phyloP scores from a whole-genome alignment of 2,329 filamentous ascomycete genomes.

The Fusarium armeniacum region DNA sequence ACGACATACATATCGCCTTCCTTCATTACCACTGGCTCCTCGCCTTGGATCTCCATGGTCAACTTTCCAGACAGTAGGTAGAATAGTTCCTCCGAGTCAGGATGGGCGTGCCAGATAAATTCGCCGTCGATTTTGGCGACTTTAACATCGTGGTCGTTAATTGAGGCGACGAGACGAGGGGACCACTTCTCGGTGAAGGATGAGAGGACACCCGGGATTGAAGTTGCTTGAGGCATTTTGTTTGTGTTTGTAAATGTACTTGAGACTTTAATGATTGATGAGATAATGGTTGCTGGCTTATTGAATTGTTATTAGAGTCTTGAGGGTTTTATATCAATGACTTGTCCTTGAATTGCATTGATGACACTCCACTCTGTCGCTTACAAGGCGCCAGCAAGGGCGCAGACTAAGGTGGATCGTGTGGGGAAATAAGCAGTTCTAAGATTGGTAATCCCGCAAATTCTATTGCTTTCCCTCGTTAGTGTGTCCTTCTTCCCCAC shows the following conservation, averaged over 20 bases:
- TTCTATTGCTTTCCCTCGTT: background rate
- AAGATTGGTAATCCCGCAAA: background rate
- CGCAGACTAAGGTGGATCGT: background rate
- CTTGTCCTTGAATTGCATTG: background rate
- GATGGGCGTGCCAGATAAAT: slow-evolving; percentile 60
- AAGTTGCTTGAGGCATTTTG: slow-evolving; percentile 39
- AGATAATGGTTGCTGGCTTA: rapidly evolving
- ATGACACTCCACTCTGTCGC: slow-evolving; percentile 18
- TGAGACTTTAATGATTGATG: rapidly evolving
- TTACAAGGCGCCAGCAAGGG: slow-evolving; percentile 26
- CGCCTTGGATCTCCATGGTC: slow-evolving; percentile 53
- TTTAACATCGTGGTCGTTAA: slow-evolving; percentile 59
- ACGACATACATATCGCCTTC: slow-evolving; percentile 55
- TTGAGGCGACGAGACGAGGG: slow-evolving; percentile 51
- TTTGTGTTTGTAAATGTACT: background rate
- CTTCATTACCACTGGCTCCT: slow-evolving; percentile 49
- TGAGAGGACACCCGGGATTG: slow-evolving; percentile 48
- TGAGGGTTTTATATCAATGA: background rate
- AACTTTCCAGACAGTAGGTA: slow-evolving; percentile 56
- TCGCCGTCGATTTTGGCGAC: slow-evolving; percentile 57
- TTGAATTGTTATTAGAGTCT: background rate
- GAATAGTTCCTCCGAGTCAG: slow-evolving; percentile 59
- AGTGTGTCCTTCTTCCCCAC: too few relatives aligned
- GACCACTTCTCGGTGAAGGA: slow-evolving; percentile 52
- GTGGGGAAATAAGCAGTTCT: too few relatives aligned